A percentile compares a stretch with the other conserved stretches of the same genome.
Evolutionary conservation across 2,329 filamentous ascomycete species (phyloP).

Genomic region (Parastagonospora avenae): DNA sequence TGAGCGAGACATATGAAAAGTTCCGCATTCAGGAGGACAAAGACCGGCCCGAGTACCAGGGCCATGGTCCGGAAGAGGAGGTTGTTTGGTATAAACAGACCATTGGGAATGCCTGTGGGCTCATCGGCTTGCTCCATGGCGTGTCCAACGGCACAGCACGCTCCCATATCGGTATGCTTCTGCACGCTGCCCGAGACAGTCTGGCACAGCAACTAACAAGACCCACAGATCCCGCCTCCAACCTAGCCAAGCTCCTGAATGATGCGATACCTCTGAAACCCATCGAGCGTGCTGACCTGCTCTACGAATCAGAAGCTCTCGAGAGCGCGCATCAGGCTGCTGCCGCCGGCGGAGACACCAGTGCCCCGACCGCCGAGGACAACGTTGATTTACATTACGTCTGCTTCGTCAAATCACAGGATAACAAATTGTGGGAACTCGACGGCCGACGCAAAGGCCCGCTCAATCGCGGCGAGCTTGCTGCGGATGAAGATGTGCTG

Average conservation of each 20-base stretch:
- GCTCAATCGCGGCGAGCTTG: constrained; percentile 62
- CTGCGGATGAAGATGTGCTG: constrained; percentile 54
- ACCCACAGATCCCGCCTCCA: constrained; percentile 53
- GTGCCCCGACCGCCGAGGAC: constrained; percentile 77
- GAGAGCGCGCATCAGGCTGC: constrained; percentile 80
- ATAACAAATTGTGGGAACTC: constrained; percentile 77
- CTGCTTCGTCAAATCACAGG: constrained; percentile 80
- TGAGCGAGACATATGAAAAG: constrained; percentile 78
- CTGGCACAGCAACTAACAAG: constrained; percentile 17
- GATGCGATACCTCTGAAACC: constrained; percentile 74
- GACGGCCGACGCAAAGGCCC: constrained; percentile 78
- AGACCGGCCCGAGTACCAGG: constrained; percentile 65
- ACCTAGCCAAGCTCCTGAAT: constrained; percentile 68
- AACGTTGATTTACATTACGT: constrained; percentile 95
- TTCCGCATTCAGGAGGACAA: constrained; percentile 76
- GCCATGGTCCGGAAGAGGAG: constrained; percentile 70
- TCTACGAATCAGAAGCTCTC: constrained; percentile 77
- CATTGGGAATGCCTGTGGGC: constrained; percentile 90
- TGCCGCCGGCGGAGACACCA: constrained; percentile 77
- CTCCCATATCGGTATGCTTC: constrained; percentile 36
- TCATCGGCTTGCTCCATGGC: constrained; percentile 88
- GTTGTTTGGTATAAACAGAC: constrained; percentile 96
- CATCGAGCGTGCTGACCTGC: constrained; percentile 67
- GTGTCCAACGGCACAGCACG: constrained; percentile 78
- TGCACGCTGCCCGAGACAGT: not conserved